Conservation (phyloP, 441 rosid species). For the Omphalea diandra region DNA sequence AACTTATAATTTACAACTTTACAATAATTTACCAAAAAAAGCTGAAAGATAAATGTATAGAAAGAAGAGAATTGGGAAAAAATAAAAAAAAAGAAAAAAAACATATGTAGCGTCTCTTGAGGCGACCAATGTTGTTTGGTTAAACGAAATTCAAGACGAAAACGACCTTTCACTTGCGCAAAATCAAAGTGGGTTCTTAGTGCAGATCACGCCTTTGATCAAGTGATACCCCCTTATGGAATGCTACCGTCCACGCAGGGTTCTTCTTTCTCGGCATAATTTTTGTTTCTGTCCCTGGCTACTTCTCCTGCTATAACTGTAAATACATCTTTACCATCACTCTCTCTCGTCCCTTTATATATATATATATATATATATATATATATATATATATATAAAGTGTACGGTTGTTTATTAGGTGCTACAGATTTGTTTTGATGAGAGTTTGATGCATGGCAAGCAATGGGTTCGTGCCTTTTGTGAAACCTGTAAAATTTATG, state of each 20-base stretch:
- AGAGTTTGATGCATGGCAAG: constrained; percentile 29
- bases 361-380: too few relatives aligned
- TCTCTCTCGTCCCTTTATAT: too few relatives aligned
- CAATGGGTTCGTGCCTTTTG: constrained; percentile 23
- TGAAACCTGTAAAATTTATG: too few relatives aligned
- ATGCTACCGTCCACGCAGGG: constrained; percentile 16
- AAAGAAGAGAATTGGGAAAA: too few relatives aligned
- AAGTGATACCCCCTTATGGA: constrained; percentile 11
- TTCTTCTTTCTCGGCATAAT: constrained; percentile 5
- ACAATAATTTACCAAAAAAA: too few relatives aligned
- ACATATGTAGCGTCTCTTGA: not conserved
- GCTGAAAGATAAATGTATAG: too few relatives aligned
- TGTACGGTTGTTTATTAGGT: too few relatives aligned
- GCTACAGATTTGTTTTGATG: constrained; percentile 3
- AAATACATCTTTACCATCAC: too few relatives aligned
- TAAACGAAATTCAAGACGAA: constrained; percentile 48
- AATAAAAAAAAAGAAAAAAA: not conserved
- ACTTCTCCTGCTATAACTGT: too few relatives aligned
- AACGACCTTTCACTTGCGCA: constrained; percentile 44
- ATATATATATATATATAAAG: too few relatives aligned
- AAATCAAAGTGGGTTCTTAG: constrained; percentile 35
- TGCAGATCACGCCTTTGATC: constrained; percentile 33
- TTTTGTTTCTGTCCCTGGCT: not conserved
- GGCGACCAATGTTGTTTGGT: constrained; percentile 6
- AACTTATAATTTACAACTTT: too few relatives aligned